A percentile compares a stretch with the other conserved stretches of the same genome.
phyloP scores from a whole-genome alignment of 768 basidiomycete genomes.

The Russula foetens region DNA sequence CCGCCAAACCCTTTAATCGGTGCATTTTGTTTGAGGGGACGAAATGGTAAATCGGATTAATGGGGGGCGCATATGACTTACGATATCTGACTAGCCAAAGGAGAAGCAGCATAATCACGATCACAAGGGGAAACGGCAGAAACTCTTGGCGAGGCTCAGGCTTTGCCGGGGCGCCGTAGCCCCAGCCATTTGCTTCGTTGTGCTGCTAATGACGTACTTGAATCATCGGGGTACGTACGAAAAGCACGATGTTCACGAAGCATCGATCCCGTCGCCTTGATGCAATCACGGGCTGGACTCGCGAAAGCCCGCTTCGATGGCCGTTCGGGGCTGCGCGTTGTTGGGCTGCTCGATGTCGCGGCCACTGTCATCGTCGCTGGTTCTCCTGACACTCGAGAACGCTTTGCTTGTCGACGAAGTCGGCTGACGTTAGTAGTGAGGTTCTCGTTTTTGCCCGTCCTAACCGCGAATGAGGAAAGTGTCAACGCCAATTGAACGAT shows the following conservation, averaged over 20 bases:
- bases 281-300: neutral
- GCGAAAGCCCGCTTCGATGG: neutral
- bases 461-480: neutral
- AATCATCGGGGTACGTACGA: neutral
- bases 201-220: neutral
- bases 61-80: neutral
- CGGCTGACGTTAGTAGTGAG: neutral
- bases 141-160: no score
- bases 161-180: no score
- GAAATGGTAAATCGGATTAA: neutral
- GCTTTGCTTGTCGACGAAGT: neutral
- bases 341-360: neutral
- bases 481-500: neutral
- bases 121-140: neutral
- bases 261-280: neutral
- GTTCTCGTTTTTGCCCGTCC: neutral
- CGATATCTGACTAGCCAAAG: neutral
- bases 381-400: neutral
- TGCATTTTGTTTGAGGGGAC: neutral
- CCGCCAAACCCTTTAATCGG: neutral
- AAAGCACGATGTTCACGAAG: neutral
- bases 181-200: no score
- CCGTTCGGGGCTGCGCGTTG: neutral
- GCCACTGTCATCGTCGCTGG: neutral
- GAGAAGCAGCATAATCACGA: neutral